Percentiles rank a stretch among this genome's conserved stretches.
These are phyloP conservation scores for Neurospora sp. DNA, from an alignment of 495 filamentous ascomycete species.

Conservation along the genomic window DNA sequence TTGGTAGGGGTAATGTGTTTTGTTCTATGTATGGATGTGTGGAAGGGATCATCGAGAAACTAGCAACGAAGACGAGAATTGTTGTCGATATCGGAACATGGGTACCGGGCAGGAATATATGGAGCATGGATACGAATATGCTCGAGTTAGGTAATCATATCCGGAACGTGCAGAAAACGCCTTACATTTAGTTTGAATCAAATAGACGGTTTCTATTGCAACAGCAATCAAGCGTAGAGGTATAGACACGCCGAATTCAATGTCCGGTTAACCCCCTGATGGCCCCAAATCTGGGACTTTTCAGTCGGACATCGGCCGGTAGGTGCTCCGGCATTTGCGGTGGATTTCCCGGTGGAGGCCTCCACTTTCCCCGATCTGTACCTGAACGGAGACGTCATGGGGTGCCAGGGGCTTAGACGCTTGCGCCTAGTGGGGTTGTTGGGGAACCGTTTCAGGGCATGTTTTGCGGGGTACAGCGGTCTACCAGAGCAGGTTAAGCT, in stretches of 20 bases:
- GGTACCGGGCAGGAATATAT: background rate
- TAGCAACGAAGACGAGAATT: background rate
- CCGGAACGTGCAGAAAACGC: background rate
- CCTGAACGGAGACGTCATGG: background rate
- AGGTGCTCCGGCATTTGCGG: background rate
- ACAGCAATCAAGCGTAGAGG: background rate
- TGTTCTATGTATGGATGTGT: background rate
- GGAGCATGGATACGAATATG: background rate
- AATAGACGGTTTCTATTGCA: background rate
- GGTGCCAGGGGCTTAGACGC: background rate
- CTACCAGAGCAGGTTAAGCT: background rate
- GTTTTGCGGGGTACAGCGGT: background rate
- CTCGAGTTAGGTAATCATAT: background rate
- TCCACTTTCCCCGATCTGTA: background rate
- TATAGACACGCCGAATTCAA: background rate
- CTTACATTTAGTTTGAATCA: background rate
- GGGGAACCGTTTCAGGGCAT: background rate
- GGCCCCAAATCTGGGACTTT: background rate
- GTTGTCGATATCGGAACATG: background rate
- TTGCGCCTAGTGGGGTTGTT: background rate
- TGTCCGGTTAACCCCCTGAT: background rate
- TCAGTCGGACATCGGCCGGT: background rate
- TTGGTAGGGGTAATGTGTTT: background rate
- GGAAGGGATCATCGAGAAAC: background rate
- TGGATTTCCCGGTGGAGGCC: background rate